Conservation (phyloP, 1,139 yeast genomes). For the Yamadazyma trypodendri region DNA sequence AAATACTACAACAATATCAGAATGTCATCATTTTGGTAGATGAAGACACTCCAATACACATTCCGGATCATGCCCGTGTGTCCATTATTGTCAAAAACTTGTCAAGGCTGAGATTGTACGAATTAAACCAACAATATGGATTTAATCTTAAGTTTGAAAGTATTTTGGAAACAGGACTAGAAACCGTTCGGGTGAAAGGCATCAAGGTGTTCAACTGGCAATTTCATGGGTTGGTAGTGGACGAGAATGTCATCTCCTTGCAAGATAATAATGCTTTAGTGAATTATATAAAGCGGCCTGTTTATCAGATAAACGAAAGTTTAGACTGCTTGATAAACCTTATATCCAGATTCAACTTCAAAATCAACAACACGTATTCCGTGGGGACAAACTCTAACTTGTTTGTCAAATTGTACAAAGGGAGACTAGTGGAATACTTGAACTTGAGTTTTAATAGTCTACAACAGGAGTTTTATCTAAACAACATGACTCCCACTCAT, state of each 20-base stretch:
- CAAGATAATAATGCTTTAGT: slow-evolving; percentile 22
- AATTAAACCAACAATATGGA: slow-evolving; percentile 26
- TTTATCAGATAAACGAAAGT: slow-evolving; percentile 30
- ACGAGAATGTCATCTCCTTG: slow-evolving; percentile 24
- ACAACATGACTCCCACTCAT: slow-evolving; percentile 41
- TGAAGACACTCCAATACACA: slow-evolving; percentile 18
- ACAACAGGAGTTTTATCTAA: slow-evolving; percentile 38
- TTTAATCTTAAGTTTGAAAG: slow-evolving; percentile 21
- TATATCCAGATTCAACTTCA: slow-evolving; percentile 24
- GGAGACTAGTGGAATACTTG: slow-evolving; percentile 30
- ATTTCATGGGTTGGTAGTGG: slow-evolving; percentile 27
- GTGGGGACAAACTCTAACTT: slow-evolving; percentile 41
- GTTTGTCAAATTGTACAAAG: slow-evolving; percentile 25
- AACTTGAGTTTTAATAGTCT: slow-evolving; percentile 27
- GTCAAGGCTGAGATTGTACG: slow-evolving; percentile 26
- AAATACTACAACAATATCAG: slow-evolving; percentile 17
- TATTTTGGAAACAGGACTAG: slow-evolving; percentile 13
- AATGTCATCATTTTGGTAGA: slow-evolving; percentile 40
- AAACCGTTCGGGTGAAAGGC: slow-evolving; percentile 16
- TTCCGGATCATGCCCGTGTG: slow-evolving; percentile 16
- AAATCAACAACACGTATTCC: slow-evolving; percentile 37
- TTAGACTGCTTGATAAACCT: slow-evolving; percentile 26
- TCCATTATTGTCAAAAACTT: slow-evolving; percentile 34
- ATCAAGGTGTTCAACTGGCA: slow-evolving; percentile 33
- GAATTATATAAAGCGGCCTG: slow-evolving; percentile 35